Conservation (phyloP, 2,329 filamentous ascomycete genomes). For the Allantophomopsis lycopodina region DNA sequence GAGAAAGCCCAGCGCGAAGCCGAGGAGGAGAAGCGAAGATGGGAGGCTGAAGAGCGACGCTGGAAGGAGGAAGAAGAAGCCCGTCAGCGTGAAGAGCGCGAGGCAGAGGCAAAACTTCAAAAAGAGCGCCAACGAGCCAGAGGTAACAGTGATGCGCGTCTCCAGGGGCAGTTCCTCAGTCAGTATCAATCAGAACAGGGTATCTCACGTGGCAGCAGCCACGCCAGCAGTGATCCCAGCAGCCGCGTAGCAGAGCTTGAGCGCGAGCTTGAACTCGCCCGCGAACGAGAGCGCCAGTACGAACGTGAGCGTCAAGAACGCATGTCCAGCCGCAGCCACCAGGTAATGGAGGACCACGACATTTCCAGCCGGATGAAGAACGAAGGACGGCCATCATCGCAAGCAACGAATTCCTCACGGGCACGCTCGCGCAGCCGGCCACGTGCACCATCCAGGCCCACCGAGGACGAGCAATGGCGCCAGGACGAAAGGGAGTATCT, state of each 20-base stretch:
- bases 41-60: slow-evolving; percentile 63
- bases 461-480: slow-evolving; percentile 30
- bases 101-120: slow-evolving; percentile 52
- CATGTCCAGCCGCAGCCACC: slow-evolving; percentile 8
- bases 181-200: slow-evolving; percentile 69
- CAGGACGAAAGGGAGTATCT: slow-evolving; percentile 36
- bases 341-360: slow-evolving; percentile 15
- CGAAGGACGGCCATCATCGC: slow-evolving; percentile 6
- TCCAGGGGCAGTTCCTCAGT: slow-evolving; percentile 75
- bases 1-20: slow-evolving; percentile 44
- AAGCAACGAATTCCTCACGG: slow-evolving; percentile 4
- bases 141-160: slow-evolving; percentile 46
- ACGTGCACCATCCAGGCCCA: slow-evolving; percentile 11
- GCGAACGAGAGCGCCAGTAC: slow-evolving; percentile 52
- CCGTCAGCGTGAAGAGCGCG: slow-evolving; percentile 52
- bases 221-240: slow-evolving; percentile 34
- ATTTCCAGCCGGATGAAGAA: slow-evolving; percentile 13
- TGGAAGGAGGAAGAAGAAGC: slow-evolving; percentile 69
- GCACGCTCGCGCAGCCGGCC: slow-evolving; percentile 14
- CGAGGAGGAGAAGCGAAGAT: slow-evolving; percentile 56
- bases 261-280: slow-evolving; percentile 51
- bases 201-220: slow-evolving; percentile 21
- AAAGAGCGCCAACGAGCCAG: slow-evolving; percentile 51
- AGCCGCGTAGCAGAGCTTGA: slow-evolving; percentile 71
- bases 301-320: slow-evolving; percentile 43